Percentiles rank a stretch among this genome's conserved stretches.
Evolutionary conservation across 2,329 filamentous ascomycete genomes (phyloP).

Genomic region (Phaeosphaeriaceae sp.): DNA sequence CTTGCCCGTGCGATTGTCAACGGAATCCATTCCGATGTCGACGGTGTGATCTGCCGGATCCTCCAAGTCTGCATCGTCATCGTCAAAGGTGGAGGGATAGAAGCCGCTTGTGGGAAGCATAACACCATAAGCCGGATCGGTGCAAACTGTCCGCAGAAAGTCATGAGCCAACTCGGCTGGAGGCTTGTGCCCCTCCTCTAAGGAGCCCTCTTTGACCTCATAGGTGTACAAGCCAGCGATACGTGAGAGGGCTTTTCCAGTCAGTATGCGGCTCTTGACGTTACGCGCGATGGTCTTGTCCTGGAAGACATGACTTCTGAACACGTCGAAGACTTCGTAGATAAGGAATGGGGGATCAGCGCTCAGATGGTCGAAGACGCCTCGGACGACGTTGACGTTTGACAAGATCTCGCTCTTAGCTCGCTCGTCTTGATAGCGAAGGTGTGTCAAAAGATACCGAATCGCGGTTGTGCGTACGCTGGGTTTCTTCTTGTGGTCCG

Average conservation of each 20-base stretch:
- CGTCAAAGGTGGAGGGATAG: constrained; percentile 75
- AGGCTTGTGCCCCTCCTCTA: constrained; percentile 56
- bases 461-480: constrained; percentile 85
- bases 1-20: constrained; percentile 72
- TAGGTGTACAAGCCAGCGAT: constrained; percentile 57
- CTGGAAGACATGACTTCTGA: constrained; percentile 75
- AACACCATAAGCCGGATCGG: constrained; percentile 73
- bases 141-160: constrained; percentile 79
- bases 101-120: constrained; percentile 80
- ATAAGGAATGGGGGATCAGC: constrained; percentile 80
- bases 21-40: constrained; percentile 71
- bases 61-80: constrained; percentile 54
- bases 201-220: constrained; percentile 54
- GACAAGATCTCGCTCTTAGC: constrained; percentile 83
- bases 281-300: constrained; percentile 77
- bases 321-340: constrained; percentile 72
- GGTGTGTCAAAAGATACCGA: constrained; percentile 77
- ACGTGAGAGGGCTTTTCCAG: constrained; percentile 73
- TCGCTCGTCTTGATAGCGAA: constrained; percentile 78
- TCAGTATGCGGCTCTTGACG: constrained; percentile 78
- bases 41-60: constrained; percentile 58
- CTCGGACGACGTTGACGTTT: constrained; percentile 71
- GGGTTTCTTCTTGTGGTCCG: constrained; percentile 71
- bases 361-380: constrained; percentile 77
- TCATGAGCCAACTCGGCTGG: constrained; percentile 75